A percentile compares a stretch with the other conserved stretches of the same genome.
These are phyloP conservation scores for Amniculicola lignicola DNA, from an alignment of 495 filamentous ascomycete species.

Conservation along the genomic window DNA sequence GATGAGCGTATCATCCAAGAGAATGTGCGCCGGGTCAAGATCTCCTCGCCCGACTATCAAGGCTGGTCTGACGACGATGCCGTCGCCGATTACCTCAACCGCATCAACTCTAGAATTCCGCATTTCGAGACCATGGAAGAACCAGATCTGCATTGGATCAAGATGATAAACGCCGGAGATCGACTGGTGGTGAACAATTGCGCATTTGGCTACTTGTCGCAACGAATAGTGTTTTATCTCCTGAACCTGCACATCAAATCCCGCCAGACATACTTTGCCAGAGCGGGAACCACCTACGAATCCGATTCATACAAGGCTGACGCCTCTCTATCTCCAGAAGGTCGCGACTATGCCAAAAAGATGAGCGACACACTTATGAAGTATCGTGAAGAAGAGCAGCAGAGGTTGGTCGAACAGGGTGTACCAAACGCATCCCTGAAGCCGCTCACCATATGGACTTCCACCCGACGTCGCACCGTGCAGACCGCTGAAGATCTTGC, in stretches of 20 bases:
- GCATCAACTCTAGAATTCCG: slow-evolving; percentile 88
- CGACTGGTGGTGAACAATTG: slow-evolving; percentile 89
- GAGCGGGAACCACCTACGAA: slow-evolving; percentile 68
- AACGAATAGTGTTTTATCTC: slow-evolving; percentile 96
- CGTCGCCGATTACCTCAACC: slow-evolving; percentile 81
- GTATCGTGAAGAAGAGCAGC: slow-evolving; percentile 78
- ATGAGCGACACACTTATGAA: slow-evolving; percentile 78
- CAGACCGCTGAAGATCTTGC: slow-evolving; percentile 84
- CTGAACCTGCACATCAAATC: slow-evolving; percentile 96
- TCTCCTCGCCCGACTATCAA: slow-evolving; percentile 95
- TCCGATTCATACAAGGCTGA: slow-evolving; percentile 90
- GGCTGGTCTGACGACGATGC: slow-evolving; percentile 90
- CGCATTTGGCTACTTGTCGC: slow-evolving; percentile 89
- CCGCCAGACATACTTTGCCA: slow-evolving; percentile 87
- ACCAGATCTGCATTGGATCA: slow-evolving; percentile 89
- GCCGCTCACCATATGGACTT: slow-evolving; percentile 89
- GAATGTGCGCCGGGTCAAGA: slow-evolving; percentile 96
- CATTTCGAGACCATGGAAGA: slow-evolving; percentile 97
- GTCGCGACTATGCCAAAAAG: slow-evolving; percentile 77
- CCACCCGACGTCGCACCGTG: slow-evolving; percentile 81
- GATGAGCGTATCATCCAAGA: slow-evolving; percentile 93
- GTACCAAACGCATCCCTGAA: slow-evolving; percentile 65
- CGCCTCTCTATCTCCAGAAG: slow-evolving; percentile 75
- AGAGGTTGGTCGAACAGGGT: slow-evolving; percentile 63
- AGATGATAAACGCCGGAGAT: slow-evolving; percentile 99